A percentile compares a stretch with the other conserved stretches of the same genome.
Conservation (phyloP, 805 yeast genomes). For the Ogataea trehaloabstinens region DNA sequence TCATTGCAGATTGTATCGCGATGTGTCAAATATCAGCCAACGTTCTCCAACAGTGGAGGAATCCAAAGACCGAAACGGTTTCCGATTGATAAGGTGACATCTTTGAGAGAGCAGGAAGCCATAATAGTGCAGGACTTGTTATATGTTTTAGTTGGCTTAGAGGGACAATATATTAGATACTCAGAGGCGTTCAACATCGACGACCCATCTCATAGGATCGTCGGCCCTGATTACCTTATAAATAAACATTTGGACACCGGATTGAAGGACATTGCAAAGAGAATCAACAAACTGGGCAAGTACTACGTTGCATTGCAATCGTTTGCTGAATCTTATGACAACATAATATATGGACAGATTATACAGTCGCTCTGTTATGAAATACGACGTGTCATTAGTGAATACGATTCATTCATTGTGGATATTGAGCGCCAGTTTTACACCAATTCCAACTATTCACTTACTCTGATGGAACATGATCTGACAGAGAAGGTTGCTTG, state of each 20-base stretch:
- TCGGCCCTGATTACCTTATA: conserved; percentile 75
- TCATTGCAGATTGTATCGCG: conserved; percentile 14
- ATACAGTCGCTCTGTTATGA: conserved; percentile 70
- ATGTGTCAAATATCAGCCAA: conserved; percentile 21
- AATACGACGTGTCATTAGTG: conserved; percentile 44
- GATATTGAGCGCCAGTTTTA: conserved; percentile 54
- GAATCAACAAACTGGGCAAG: conserved; percentile 61
- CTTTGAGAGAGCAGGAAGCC: conserved; percentile 65
- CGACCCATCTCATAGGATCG: conserved; percentile 38
- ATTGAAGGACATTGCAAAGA: conserved; percentile 64
- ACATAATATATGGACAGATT: conserved; percentile 60
- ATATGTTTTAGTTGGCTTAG: conserved; percentile 65
- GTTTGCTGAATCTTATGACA: conserved; percentile 61
- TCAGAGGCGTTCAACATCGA: conserved; percentile 57
- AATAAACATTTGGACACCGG: conserved; percentile 72
- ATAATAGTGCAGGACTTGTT: conserved; percentile 68
- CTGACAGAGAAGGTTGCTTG: conserved; percentile 34
- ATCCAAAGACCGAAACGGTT: conserved; percentile 23
- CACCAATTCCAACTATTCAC: conserved; percentile 49
- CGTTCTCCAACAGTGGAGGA: conserved; percentile 10
- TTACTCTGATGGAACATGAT: conserved; percentile 57
- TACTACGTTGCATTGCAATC: conserved; percentile 54
- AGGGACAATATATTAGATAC: conserved; percentile 75
- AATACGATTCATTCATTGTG: conserved; percentile 32
- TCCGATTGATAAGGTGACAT: conserved; percentile 46